Percentiles rank a stretch among this genome's conserved stretches.
phyloP scores from a whole-genome alignment of 2,329 filamentous ascomycete genomes.

The Talaromyces sp. region DNA sequence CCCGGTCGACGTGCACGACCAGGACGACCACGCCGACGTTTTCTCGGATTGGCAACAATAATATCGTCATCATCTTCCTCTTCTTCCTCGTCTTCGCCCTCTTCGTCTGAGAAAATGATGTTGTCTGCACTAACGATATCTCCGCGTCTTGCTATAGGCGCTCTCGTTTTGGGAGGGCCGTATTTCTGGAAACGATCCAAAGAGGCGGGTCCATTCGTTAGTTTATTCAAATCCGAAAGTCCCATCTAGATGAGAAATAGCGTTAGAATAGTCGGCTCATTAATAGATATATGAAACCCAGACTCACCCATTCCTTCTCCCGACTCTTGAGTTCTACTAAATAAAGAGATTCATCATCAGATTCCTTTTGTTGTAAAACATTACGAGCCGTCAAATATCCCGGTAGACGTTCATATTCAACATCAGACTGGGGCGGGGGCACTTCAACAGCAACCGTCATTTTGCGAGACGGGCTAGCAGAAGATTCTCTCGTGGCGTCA shows the following conservation, averaged over 20 bases:
- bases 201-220: slow-evolving; percentile 25
- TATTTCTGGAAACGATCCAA: slow-evolving; percentile 18
- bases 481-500: neutral
- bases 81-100: neutral
- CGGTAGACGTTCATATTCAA: slow-evolving; percentile 33
- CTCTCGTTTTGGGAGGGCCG: slow-evolving; percentile 4
- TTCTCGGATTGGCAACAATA: neutral
- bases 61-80: neutral
- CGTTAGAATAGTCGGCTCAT: neutral
- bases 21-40: slow-evolving; percentile 2
- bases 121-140: slow-evolving; percentile 13
- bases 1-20: neutral
- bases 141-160: neutral
- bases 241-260: slow-evolving; percentile 20
- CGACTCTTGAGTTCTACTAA: slow-evolving; percentile 30
- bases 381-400: slow-evolving; percentile 31
- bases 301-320: slow-evolving; percentile 29
- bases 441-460: slow-evolving; percentile 23
- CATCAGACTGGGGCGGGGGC: slow-evolving; percentile 22
- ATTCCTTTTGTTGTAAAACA: slow-evolving; percentile 24
- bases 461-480: neutral
- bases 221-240: slow-evolving; percentile 18
- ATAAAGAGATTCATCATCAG: slow-evolving; percentile 20
- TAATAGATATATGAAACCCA: neutral
- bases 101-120: slow-evolving; percentile 11